Base-by-base conservation (phyloP, 2,329 filamentous ascomycete genomes). In the Talaromyces sp. region DNA sequence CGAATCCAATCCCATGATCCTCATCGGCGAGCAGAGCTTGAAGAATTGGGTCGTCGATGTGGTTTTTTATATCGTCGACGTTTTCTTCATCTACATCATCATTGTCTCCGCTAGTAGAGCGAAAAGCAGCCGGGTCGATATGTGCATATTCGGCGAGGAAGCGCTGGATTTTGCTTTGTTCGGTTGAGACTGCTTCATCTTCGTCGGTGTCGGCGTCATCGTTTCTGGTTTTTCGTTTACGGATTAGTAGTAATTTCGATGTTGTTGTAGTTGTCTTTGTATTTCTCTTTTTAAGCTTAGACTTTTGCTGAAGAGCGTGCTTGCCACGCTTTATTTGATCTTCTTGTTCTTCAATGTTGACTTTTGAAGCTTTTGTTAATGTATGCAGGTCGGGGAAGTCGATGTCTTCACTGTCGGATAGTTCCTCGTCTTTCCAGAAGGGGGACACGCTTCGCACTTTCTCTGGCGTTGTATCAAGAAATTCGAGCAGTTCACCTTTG, bases 111-210 rank as follows among this genome's bases (percentile, higher is more conserved):
- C 19, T 13, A 31, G 7, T 37, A 9, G 49, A 35, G 1, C 15
- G 33, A 54, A 66, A 59, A 17, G 61, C 41, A 10, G 71, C 66
- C 5, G 80, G 78, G 60, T 82, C 76, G 31, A 82, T 76, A 63
- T 82, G 80, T 13, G 72, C 66, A 67, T 80, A 82, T 31, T 78
- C 76, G 49, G 80, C 76, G 25, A 82, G 73, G 45, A 77, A 80
- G 50, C 78, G 74, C 50, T 78, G 75, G 71, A 81, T 80, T 47
- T 74, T 75, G 17, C 63, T 41, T 63, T 67, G 61, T 52, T 70
- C 61, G 13, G 54, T 47, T 5, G 13, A 35, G 15, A 31, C 54
- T 11, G 31, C 33, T 62, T 64, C 25, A 65, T 67, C n/a, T 62
- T 45, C 45, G 31, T 64, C 47, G 65, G 65, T n/a, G 57, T 33